These are phyloP conservation scores for Begonia masoniana DNA, from an alignment of 306 rosid genomes.

Conservation along the genomic window DNA sequence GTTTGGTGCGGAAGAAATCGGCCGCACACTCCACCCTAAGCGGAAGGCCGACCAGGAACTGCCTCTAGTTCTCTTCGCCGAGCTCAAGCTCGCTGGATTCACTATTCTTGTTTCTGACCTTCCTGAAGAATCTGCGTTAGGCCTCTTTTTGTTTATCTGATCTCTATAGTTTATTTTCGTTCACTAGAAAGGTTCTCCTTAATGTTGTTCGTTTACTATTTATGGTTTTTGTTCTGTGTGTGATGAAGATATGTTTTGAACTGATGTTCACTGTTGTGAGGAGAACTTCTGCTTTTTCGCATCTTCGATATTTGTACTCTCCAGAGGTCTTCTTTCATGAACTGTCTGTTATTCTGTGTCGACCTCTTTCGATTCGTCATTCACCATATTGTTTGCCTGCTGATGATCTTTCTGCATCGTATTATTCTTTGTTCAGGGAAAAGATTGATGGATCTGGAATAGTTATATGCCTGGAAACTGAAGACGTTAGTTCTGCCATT, in stretches of 20 bases:
- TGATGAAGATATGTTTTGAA: too few species aligned
- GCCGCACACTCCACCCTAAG: slow-evolving; percentile 42
- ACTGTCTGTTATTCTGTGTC: too few species aligned
- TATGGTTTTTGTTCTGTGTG: too few species aligned
- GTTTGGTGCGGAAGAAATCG: slow-evolving; percentile 61
- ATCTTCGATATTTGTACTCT: too few species aligned
- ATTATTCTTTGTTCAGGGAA: slow-evolving; percentile 9
- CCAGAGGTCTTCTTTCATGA: too few species aligned
- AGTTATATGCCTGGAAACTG: slow-evolving; percentile 41
- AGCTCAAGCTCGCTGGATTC: slow-evolving; percentile 45
- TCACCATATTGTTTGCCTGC: too few species aligned
- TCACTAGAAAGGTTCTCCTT: too few species aligned
- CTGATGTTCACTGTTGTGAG: too few species aligned
- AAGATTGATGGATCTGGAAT: slow-evolving; percentile 24
- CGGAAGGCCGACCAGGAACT: slow-evolving; percentile 81
- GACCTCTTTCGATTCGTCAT: too few species aligned
- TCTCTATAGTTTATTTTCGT: not conserved
- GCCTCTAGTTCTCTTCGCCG: slow-evolving; percentile 45
- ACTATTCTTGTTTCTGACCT: slow-evolving; percentile 37
- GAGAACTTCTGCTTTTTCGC: too few species aligned
- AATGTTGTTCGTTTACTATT: too few species aligned
- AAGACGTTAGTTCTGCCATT: slow-evolving; percentile 34
- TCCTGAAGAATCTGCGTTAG: slow-evolving; percentile 30
- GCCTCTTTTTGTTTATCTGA: not conserved
- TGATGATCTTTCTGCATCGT: not conserved